Base-by-base conservation (phyloP, 2,329 filamentous ascomycete genomes). In the Aspergillus awamori region DNA sequence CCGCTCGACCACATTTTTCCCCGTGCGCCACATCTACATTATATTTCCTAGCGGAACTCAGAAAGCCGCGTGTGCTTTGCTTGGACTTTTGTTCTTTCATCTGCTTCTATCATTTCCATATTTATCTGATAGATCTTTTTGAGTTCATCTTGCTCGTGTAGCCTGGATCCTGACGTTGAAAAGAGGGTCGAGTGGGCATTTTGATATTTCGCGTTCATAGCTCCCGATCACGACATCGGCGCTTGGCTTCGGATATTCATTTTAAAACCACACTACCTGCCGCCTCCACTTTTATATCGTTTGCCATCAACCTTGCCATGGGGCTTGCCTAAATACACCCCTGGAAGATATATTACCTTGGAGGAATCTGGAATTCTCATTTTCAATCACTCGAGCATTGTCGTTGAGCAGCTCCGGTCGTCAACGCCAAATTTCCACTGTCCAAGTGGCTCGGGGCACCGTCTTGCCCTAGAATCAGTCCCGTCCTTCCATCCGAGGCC, bases 181-280 rank as follows among this genome's bases (percentile, higher is more conserved):
- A 56, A 36, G 33, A 36, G n/a, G 26, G 33, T 59, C 39, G 61
- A 57, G 65, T 58, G 60, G 60, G 57, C 66, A 47, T 57, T 58
- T 58, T 56, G 55, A 61, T 59, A 61, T 59, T 65, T 70, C 65
- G 67, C 65, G 61, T 64, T 69, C 45, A 55, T 33, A 63, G 63
- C 61, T 65, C 45, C 45, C 30, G 58, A 73, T 72, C 68, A 72
- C 71, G 70, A 72, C 71, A 73, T 73, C 69, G 68, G 41, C 53
- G 47, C 63, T 66, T 65, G 61, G 64, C 59, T 60, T 38, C 53
- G 60, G 52, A 60, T 57, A 47, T 55, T 55, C 55, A 57, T 60
- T 61, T 66, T 66, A 64, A 65, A 67, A 54, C 53, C 58, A 60
- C 30, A 47, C 52, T 38, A 53, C 47, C 17, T 38, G 43, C 39